Evolutionary conservation across 371 early-diverging fungal species (phyloP), one percentile per base, ranked within the genome.

Genomic region (Apophysomyces elegans): DNA sequence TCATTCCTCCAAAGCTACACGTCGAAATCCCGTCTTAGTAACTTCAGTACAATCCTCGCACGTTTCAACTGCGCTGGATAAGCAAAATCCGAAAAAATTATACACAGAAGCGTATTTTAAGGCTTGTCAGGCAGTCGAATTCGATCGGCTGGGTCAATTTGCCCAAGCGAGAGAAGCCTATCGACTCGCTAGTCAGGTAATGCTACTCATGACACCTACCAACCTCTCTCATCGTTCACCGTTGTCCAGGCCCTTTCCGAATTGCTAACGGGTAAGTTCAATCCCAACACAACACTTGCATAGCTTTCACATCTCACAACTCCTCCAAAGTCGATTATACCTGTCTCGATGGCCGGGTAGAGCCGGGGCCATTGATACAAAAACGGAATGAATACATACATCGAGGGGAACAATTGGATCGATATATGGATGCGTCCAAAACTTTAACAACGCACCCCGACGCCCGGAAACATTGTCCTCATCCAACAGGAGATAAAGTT

Each of bases 61-160:
- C 43, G 58, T 41, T 41, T 44, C 66, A 16, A 57, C 41, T 50
- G n/a, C 21, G 21, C 54, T 50, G 54, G 54, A 26, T 26, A 21
- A 2, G 9, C 18, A 50, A 4, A 16, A 21, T 26, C 54, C 54
- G 13, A 37, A 62, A 50, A 62, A 60, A 11, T 64, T 84, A 13
- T 87, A 87, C 61, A 41, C 68, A 11, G 81, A 80, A 56, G 84
- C 87, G 7, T 87, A 82, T 59, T 62, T 62, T 1, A 61, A 71
- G 11, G 86, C 88, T 8, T 71, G 79, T 14, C 70, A 75, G 13
- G 88, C 88, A 54, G 83, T 87, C 59, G 72, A 78, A 58, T 71
- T 76, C 47, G 88, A 87, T 69, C 62, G 62, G 1, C 67, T 66
- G 41, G 85, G 84, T 4, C 75, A 74, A 58, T 81, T 75, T 61